A percentile compares a stretch with the other conserved stretches of the same genome.
Conservation (phyloP, 441 rosid genomes). For the Gossypium gossypioides region DNA sequence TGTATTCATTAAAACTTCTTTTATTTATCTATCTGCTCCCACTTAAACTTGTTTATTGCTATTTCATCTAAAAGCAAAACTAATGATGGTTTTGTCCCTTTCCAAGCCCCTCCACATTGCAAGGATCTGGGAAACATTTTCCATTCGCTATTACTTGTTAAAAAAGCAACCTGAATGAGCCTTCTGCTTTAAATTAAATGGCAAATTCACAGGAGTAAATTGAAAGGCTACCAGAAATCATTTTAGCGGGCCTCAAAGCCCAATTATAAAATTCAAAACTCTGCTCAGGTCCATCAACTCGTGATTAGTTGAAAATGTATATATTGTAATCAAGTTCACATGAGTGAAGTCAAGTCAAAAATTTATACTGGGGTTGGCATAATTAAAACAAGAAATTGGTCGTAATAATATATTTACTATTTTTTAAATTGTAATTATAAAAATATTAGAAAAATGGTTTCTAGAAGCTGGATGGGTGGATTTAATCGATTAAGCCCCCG, state of each 20-base stretch:
- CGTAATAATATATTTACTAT: no score
- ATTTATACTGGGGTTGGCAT: no score
- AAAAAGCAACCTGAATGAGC: neutral
- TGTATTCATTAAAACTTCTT: constrained; percentile 10
- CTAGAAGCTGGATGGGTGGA: neutral
- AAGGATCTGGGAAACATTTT: neutral
- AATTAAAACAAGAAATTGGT: no score
- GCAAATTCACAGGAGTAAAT: neutral
- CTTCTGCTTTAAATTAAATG: neutral
- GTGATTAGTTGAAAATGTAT: no score
- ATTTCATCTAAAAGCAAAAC: neutral
- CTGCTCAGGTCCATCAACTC: no score
- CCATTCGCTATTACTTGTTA: neutral
- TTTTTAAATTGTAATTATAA: neutral
- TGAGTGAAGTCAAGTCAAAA: no score
- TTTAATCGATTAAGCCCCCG: neutral
- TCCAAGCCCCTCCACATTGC: neutral
- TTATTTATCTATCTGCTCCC: constrained; percentile 7
- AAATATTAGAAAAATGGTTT: neutral
- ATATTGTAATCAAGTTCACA: no score
- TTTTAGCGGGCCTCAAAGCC: neutral
- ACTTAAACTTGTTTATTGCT: constrained; percentile 6
- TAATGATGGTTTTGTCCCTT: neutral
- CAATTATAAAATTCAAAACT: no score
- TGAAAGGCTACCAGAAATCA: neutral